Evolutionary conservation across 2,329 filamentous ascomycete species (phyloP), one percentile per base, ranked within the genome.

Genomic region (Microascus cirrosus): DNA sequence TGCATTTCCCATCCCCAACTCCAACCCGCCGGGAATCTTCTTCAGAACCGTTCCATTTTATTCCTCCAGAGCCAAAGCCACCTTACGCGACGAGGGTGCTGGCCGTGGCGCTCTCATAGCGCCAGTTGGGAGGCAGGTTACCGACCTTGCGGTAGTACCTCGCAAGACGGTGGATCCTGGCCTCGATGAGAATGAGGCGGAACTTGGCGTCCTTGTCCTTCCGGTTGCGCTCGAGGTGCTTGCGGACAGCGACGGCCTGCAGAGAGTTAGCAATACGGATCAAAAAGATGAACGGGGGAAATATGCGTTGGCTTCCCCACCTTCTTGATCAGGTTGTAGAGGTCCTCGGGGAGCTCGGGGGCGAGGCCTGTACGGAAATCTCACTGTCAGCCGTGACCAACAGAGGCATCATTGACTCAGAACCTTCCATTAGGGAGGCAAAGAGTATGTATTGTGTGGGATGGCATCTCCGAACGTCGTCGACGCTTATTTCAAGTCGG

Each of bases 251-350:
- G 70, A 96, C 92, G 70, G 92, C 92, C 91, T 94, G 62, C 36
- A 39, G 39, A 48, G 42, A 62, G 45, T 50, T 22, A 50, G 45
- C 12, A 8, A 20, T 20, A 7, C 18, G 45, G 45, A 35, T 34
- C 13, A 35, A 32, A 35, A 13, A 36, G 8, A 18, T 2, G 20
- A 25, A 53, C 10, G 20, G 20, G 34, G 12, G 25, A 48, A 36
- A 54, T 58, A 7, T 15, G 2, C 39, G 39, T 5, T 7, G 39
- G 6, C 6, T 70, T 22, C 39, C 56, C 28, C 36, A 95, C 93
- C 91, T 99, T 99, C 89, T 96, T 96, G 90, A 97, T 97, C 77
- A 97, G 84, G 89, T 96, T 95, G 88, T 97, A 99, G 68, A 97
- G 88, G 80, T 99, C 94, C 86, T 99, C 94, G 74, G 95, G 94